Conservation (phyloP, 768 basidiomycete genomes). For the Cantharellus anzutake region DNA sequence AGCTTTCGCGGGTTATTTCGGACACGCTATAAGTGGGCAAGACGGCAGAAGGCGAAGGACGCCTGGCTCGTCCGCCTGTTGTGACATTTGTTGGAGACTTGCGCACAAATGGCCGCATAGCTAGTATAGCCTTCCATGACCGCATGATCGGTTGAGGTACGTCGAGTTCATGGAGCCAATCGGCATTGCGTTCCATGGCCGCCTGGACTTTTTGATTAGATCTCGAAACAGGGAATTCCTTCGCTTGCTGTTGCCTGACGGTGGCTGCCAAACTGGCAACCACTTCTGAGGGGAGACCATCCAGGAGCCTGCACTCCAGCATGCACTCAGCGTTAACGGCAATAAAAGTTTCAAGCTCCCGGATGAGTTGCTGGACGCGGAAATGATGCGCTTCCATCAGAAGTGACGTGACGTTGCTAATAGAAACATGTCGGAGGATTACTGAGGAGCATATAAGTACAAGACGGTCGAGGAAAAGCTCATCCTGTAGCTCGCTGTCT, state of each 20-base stretch:
- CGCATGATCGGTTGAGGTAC: constrained; percentile 37
- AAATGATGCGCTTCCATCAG: constrained; percentile 68
- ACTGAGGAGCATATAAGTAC: constrained; percentile 65
- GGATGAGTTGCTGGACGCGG: constrained; percentile 46
- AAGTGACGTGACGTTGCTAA: constrained; percentile 61
- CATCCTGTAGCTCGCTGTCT: constrained; percentile 32
- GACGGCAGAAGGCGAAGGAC: neutral
- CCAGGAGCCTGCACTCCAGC: constrained; percentile 62
- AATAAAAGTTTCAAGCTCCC: constrained; percentile 62
- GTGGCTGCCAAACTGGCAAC: constrained; percentile 47
- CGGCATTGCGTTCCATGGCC: constrained; percentile 39
- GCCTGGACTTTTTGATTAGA: constrained; percentile 31
- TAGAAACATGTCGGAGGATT: constrained; percentile 44
- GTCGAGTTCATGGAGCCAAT: constrained; percentile 56
- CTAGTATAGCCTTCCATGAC: constrained; percentile 8
- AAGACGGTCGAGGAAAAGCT: constrained; percentile 73
- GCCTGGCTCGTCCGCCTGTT: neutral
- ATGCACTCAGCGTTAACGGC: constrained; percentile 70
- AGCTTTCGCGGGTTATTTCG: constrained; percentile 33
- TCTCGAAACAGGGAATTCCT: constrained; percentile 47
- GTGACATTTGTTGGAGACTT: neutral
- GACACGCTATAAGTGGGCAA: constrained; percentile 13
- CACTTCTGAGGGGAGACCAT: constrained; percentile 46
- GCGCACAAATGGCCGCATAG: neutral
- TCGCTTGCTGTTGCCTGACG: constrained; percentile 36